Evolutionary conservation across 306 rosid genomes (phyloP).

Genomic region (Vigna nakashimae): DNA sequence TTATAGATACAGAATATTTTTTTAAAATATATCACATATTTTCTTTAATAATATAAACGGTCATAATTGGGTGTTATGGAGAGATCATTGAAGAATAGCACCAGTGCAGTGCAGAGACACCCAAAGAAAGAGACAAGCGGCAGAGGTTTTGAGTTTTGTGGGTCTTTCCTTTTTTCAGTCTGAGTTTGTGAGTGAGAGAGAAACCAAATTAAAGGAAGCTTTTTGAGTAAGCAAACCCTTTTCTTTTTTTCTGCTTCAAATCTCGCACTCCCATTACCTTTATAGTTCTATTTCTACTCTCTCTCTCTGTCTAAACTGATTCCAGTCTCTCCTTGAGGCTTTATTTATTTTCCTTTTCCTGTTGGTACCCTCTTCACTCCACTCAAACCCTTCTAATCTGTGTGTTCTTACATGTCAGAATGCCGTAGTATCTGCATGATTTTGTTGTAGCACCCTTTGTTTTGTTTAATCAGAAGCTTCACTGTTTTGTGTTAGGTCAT

Average conservation of each 20-base stretch:
- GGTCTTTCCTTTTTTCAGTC: background rate
- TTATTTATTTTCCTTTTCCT: constrained; percentile 3
- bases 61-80: constrained; percentile 16
- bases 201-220: constrained; percentile 37
- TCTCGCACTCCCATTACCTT: constrained; percentile 33
- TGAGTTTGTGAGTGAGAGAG: constrained; percentile 10
- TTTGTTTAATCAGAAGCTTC: background rate
- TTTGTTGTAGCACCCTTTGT: background rate
- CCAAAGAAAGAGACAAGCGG: background rate
- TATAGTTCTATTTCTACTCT: background rate
- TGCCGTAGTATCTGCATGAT: background rate
- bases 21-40: too few species aligned
- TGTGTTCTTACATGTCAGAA: constrained; percentile 35
- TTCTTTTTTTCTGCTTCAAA: constrained; percentile 36
- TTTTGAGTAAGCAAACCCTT: constrained; percentile 36
- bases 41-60: background rate
- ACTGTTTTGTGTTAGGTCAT: constrained; percentile 3
- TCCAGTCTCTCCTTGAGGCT: background rate
- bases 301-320: too few species aligned
- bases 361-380: constrained; percentile 20
- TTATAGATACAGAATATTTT: background rate
- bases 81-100: constrained; percentile 13
- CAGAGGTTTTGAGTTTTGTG: constrained; percentile 17
- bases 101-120: background rate
- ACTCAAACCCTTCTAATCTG: constrained; percentile 15